A percentile compares a stretch with the other conserved stretches of the same genome.
Evolutionary conservation across 257 asterid species (phyloP).

Genomic region (Capsicum rhomboideum): DNA sequence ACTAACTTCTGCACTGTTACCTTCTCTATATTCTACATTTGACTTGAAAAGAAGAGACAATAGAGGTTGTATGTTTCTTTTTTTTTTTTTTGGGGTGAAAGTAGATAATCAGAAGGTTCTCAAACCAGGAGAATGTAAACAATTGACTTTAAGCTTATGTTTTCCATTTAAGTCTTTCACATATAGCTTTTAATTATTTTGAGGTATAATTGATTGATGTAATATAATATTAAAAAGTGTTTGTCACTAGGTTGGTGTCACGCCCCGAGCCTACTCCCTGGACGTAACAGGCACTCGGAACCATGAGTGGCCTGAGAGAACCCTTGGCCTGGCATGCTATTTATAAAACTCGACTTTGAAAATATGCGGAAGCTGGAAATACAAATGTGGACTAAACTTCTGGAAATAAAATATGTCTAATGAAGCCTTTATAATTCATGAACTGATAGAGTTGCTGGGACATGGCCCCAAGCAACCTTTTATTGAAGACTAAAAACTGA

Average conservation of each 20-base stretch:
- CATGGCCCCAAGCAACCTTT: too few relatives aligned
- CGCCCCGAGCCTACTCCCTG: too few relatives aligned
- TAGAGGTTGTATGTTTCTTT: not conserved
- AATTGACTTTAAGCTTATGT: not conserved
- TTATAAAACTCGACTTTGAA: too few relatives aligned
- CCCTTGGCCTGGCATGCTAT: too few relatives aligned
- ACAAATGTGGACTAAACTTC: too few relatives aligned
- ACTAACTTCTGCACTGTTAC: not conserved
- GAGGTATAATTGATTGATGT: not conserved
- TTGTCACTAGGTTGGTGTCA: not conserved
- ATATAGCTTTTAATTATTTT: not conserved
- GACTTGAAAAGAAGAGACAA: not conserved
- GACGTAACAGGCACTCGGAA: too few relatives aligned
- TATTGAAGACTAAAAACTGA: too few relatives aligned
- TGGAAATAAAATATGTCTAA: too few relatives aligned
- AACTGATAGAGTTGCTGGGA: too few relatives aligned
- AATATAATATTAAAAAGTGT: not conserved
- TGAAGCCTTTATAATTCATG: too few relatives aligned
- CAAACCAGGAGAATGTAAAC: not conserved
- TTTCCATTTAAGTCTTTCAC: not conserved
- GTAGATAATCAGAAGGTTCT: not conserved
- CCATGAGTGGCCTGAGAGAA: too few relatives aligned
- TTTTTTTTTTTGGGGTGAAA: not conserved
- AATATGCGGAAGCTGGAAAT: too few relatives aligned
- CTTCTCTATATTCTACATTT: not conserved